Percentiles rank a stretch among this genome's conserved stretches.
These are phyloP conservation scores for Halteria grandinella DNA, from an alignment of 73 alveolate genomes.

Conservation along the genomic window DNA sequence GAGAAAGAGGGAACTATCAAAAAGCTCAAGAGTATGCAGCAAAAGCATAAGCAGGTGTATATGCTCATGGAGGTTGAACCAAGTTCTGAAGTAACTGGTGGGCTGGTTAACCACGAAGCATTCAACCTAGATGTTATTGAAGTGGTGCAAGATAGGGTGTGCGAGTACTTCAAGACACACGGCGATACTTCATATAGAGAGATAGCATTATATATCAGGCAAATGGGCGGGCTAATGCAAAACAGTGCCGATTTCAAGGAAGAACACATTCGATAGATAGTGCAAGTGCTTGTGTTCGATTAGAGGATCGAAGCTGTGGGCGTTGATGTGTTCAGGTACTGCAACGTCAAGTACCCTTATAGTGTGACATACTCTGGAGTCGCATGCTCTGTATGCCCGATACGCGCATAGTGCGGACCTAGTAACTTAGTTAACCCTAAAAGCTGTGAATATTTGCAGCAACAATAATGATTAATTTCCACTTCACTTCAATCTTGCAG, in stretches of 20 bases:
- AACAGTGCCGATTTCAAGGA: slow-evolving; percentile 65
- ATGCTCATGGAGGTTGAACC: slow-evolving; percentile 74
- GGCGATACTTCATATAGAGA: slow-evolving; percentile 66
- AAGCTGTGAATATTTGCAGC: slow-evolving; percentile 72
- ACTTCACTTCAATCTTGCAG: no score
- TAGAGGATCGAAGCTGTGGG: slow-evolving; percentile 69
- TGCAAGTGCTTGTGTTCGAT: slow-evolving; percentile 70
- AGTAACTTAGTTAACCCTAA: slow-evolving; percentile 68
- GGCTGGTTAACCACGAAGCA: slow-evolving; percentile 65
- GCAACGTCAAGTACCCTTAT: slow-evolving; percentile 55
- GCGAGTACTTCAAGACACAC: slow-evolving; percentile 54
- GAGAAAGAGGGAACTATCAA: slow-evolving; percentile 69
- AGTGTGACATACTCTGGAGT: slow-evolving; percentile 50
- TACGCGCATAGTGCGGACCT: slow-evolving; percentile 57
- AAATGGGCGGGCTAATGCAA: slow-evolving; percentile 45
- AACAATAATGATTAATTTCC: no score
- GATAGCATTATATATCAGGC: slow-evolving; percentile 55
- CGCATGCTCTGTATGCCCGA: slow-evolving; percentile 77
- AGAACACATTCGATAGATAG: slow-evolving; percentile 67
- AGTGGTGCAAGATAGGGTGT: slow-evolving; percentile 65
- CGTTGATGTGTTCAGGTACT: slow-evolving; percentile 50
- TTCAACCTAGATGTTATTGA: slow-evolving; percentile 64
- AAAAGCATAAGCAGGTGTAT: slow-evolving; percentile 72
- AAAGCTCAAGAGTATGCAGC: slow-evolving; percentile 59
- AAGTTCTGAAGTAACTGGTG: slow-evolving; percentile 74